Percentiles rank a stretch among this genome's conserved stretches.
Evolutionary conservation across 78 protist genomes (phyloP).

Genomic region (Dictyostelium citrinum): DNA sequence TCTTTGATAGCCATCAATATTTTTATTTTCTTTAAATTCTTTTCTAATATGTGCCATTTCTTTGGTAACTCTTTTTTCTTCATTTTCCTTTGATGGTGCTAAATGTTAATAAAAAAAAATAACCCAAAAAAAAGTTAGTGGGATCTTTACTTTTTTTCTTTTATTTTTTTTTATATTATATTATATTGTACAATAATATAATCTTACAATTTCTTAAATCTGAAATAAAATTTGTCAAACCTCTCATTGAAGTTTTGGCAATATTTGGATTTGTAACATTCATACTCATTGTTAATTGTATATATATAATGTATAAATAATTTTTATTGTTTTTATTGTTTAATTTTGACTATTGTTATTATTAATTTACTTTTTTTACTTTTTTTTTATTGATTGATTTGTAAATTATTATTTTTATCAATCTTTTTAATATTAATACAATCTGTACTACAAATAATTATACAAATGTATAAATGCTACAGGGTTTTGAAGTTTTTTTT

Average conservation of each 20-base stretch:
- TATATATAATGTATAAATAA: background rate
- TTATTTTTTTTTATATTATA: too few species aligned
- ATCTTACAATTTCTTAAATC: slow-evolving; percentile 70
- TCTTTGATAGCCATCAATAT: slow-evolving; percentile 88
- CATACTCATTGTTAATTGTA: background rate
- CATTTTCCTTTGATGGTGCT: slow-evolving; percentile 80
- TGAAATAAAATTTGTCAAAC: slow-evolving; percentile 59
- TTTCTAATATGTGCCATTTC: slow-evolving; percentile 85
- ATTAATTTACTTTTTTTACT: background rate
- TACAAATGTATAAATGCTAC: background rate
- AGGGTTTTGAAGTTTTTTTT: background rate
- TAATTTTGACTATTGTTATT: background rate
- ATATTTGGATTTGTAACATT: slow-evolving; percentile 45
- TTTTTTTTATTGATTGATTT: background rate
- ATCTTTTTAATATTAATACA: background rate
- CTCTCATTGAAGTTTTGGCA: slow-evolving; percentile 61
- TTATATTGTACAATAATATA: too few species aligned
- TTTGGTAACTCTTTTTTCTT: slow-evolving; percentile 75
- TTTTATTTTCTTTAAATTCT: slow-evolving; percentile 75
- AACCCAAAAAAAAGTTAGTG: background rate
- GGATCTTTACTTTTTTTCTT: background rate
- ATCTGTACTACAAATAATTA: background rate
- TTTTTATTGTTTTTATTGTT: background rate
- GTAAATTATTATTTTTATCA: too few species aligned
- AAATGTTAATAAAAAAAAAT: background rate